Percentiles rank a stretch among this genome's conserved stretches.
These are phyloP conservation scores for Papiliotrema fonsecae DNA, from an alignment of 1,284 basidiomycete species.

Conservation along the genomic window DNA sequence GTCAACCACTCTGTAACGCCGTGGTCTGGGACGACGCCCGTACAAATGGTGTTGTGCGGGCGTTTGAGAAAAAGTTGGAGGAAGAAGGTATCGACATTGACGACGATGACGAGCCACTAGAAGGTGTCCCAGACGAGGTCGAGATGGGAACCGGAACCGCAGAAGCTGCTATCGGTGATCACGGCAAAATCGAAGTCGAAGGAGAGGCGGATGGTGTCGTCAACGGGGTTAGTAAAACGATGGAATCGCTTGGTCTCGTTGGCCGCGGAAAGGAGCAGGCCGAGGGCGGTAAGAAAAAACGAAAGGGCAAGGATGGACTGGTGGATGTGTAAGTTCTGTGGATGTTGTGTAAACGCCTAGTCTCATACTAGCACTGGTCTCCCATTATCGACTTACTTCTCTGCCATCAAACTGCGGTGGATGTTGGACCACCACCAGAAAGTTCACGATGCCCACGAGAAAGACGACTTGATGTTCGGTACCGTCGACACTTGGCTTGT, in stretches of 20 bases:
- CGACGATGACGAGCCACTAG: slow-evolving; percentile 25
- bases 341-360: neutral
- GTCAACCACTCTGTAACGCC: slow-evolving; percentile 78
- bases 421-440: slow-evolving; percentile 86
- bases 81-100: slow-evolving; percentile 70
- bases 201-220: slow-evolving; percentile 10
- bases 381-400: slow-evolving; percentile 94
- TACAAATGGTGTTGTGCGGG: slow-evolving; percentile 75
- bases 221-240: slow-evolving; percentile 16
- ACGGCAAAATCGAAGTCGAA: slow-evolving; percentile 29
- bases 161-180: slow-evolving; percentile 31
- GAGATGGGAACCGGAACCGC: slow-evolving; percentile 24
- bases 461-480: slow-evolving; percentile 80
- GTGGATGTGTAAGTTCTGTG: slow-evolving; percentile 59
- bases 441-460: slow-evolving; percentile 73
- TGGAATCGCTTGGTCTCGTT: slow-evolving; percentile 27
- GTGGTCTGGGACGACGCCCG: slow-evolving; percentile 97
- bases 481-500: slow-evolving; percentile 96
- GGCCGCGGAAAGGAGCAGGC: slow-evolving; percentile 24
- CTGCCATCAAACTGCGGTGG: slow-evolving; percentile 92
- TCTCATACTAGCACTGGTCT: slow-evolving; percentile 65
- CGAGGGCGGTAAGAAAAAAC: slow-evolving; percentile 20
- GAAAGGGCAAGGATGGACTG: slow-evolving; percentile 62
- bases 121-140: slow-evolving; percentile 1
- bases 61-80: slow-evolving; percentile 68